A percentile compares a stretch with the other conserved stretches of the same genome.
phyloP scores from a whole-genome alignment of 2,329 filamentous ascomycete genomes.

The Fusarium sterilihyphosum region DNA sequence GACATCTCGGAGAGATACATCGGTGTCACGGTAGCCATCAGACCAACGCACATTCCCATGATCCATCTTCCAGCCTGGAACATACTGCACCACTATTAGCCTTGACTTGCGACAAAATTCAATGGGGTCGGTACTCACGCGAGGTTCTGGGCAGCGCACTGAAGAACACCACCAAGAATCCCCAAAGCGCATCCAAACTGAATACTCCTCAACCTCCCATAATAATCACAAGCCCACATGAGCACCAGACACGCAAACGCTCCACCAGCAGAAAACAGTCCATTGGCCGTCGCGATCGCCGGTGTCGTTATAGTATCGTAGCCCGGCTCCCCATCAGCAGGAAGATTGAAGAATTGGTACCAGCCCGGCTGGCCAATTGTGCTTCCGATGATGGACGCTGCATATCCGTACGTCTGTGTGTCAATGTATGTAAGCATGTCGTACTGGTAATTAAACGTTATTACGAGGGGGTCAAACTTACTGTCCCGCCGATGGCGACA shows the following conservation, averaged over 20 bases:
- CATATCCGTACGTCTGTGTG: conserved; percentile 60
- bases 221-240: conserved; percentile 58
- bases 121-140: conserved; percentile 40
- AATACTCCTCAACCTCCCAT: conserved; percentile 57
- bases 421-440: neutral
- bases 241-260: conserved; percentile 58
- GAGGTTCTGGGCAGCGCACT: conserved; percentile 56
- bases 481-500: conserved; percentile 48
- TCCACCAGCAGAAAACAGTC: conserved; percentile 59
- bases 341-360: conserved; percentile 60
- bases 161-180: conserved; percentile 58
- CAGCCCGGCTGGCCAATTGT: conserved; percentile 64
- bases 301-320: conserved; percentile 58
- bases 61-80: conserved; percentile 57
- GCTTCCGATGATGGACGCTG: conserved; percentile 59
- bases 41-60: conserved; percentile 55
- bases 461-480: conserved; percentile 22
- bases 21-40: conserved; percentile 50
- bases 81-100: conserved; percentile 28
- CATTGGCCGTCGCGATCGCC: conserved; percentile 60
- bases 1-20: conserved; percentile 49
- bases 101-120: fast-evolving
- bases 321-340: conserved; percentile 53
- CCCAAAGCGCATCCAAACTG: conserved; percentile 56
- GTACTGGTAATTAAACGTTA: neutral